These are phyloP conservation scores for Hyaloperonospora brassicae DNA, from an alignment of 352 stramenopile genomes.

Conservation along the genomic window DNA sequence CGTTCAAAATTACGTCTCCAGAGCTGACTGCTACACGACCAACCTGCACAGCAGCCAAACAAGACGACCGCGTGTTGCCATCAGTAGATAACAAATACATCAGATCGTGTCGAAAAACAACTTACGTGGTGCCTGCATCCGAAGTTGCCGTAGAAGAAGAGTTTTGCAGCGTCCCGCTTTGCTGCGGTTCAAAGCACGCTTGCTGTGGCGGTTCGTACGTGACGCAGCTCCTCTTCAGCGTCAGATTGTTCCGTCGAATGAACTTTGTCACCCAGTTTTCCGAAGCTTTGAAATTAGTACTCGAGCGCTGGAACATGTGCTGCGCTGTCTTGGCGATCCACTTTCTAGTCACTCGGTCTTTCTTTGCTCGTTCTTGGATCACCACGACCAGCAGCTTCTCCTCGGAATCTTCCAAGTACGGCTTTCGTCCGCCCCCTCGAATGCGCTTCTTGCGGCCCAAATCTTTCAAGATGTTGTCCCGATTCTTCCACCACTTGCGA, in stretches of 20 bases:
- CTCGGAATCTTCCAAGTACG: conserved; percentile 57
- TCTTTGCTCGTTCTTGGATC: conserved; percentile 71
- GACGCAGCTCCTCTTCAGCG: conserved; percentile 70
- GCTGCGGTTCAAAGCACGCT: conserved; percentile 12
- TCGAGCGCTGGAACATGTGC: conserved; percentile 77
- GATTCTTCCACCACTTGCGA: conserved; percentile 82
- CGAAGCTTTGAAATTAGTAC: conserved; percentile 62
- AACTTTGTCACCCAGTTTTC: conserved; percentile 85
- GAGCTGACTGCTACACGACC: too few relatives aligned
- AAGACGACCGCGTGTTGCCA: too few relatives aligned
- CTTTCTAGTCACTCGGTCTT: conserved; percentile 70
- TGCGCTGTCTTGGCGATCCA: conserved; percentile 80
- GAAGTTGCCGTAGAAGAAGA: not conserved
- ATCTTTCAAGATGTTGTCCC: conserved; percentile 68
- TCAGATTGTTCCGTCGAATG: conserved; percentile 66
- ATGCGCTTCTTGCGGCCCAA: conserved; percentile 67
- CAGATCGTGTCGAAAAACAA: not conserved
- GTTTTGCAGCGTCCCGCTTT: not conserved
- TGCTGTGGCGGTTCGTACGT: conserved; percentile 46
- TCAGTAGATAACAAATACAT: too few relatives aligned
- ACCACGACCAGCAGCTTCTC: conserved; percentile 67
- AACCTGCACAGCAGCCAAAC: too few relatives aligned
- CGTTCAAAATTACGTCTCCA: too few relatives aligned
- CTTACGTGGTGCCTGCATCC: conserved; percentile 13
- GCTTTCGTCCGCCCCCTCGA: conserved; percentile 57